Base-by-base conservation (phyloP, 805 yeast genomes). In the Starmerella asiatica region DNA sequence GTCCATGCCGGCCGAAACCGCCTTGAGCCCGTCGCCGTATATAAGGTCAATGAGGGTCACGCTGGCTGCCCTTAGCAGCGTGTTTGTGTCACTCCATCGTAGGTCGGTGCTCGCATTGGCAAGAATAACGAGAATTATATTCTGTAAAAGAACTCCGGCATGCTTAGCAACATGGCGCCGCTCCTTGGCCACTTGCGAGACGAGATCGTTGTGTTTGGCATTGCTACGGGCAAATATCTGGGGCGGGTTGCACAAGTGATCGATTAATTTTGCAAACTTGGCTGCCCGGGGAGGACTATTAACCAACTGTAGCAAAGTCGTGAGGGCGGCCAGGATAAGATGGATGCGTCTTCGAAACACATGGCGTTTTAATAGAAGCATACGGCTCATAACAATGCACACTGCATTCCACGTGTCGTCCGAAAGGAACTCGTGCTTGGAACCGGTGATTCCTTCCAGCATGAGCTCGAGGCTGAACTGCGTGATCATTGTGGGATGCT, bases 321-420 rank as follows among this genome's bases (percentile, higher is more conserved):
- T 63, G 32, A 79, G 62, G 1, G 69, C 55, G 1, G 64, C 50
- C 6, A 73, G 60, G 3, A 84, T 48, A 33, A 85, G 52, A 55
- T 84, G 93, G 52, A 81, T 76, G 54, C 96, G 73, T 28, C 76
- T 73, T 0, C 77, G 65, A 16, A 86, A 60, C 51, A 84, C 70
- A 53, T 64, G 71, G 38, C 95, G 69, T 51, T 83, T 91, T 52
- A 68, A 68, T 21, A 83, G 60, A 7, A 86, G 56, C 2, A 81
- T 59, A 28, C 69, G 67, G 0, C 94, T 76, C 20, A 79, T 49
- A 0, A 74, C 59, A 39, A 69, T 70, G 27, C 27, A 20, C 18
- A 11, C 20, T 15, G 14, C 6, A 11, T 16, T 20, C 31, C 37
- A 34, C 9, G 18, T 7, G 7, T 14, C 19, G 18, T 16, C 12